A percentile compares a stretch with the other conserved stretches of the same genome.
Evolutionary conservation across 371 early-diverging fungal species (phyloP).

Genomic region (Mucor saturninus): DNA sequence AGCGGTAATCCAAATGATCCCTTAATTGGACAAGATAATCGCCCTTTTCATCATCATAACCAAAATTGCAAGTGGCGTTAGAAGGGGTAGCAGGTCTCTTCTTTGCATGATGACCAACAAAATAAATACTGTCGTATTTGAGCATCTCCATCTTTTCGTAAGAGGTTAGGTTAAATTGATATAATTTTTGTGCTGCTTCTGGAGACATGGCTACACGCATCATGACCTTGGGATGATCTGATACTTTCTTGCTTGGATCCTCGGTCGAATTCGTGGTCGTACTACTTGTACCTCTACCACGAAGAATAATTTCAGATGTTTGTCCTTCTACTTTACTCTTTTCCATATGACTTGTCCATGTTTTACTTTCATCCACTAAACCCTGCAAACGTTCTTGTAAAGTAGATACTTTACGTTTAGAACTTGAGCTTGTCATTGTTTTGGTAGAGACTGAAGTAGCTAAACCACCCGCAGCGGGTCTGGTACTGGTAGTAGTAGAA

Average conservation of each 20-base stretch:
- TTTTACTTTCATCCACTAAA: slow-evolving; percentile 31
- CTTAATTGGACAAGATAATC: slow-evolving; percentile 76
- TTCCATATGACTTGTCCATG: slow-evolving; percentile 22
- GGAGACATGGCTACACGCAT: slow-evolving; percentile 50
- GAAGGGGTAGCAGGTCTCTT: slow-evolving; percentile 57
- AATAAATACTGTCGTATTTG: slow-evolving; percentile 82
- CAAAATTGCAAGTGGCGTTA: slow-evolving; percentile 61
- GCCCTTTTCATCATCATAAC: slow-evolving; percentile 87
- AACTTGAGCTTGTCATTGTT: slow-evolving; percentile 5
- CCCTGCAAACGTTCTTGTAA: slow-evolving; percentile 37
- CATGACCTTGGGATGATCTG: slow-evolving; percentile 19
- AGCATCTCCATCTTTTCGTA: slow-evolving; percentile 87
- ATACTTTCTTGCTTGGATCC: slow-evolving; percentile 3
- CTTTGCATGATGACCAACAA: slow-evolving; percentile 77
- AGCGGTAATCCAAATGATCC: slow-evolving; percentile 84
- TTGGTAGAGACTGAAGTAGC: slow-evolving; percentile 6
- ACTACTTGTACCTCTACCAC: slow-evolving; percentile 20
- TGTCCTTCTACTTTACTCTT: slow-evolving; percentile 12
- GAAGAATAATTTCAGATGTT: slow-evolving; percentile 26
- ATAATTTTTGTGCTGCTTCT: slow-evolving; percentile 62
- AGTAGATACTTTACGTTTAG: slow-evolving; percentile 24
- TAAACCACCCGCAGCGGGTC: slow-evolving; percentile 4
- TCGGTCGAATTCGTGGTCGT: slow-evolving; percentile 1
- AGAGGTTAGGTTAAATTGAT: slow-evolving; percentile 69
- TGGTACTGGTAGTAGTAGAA: slow-evolving; percentile 2